phyloP scores from a whole-genome alignment of 768 basidiomycete genomes.

The Tulasnella sp. region DNA sequence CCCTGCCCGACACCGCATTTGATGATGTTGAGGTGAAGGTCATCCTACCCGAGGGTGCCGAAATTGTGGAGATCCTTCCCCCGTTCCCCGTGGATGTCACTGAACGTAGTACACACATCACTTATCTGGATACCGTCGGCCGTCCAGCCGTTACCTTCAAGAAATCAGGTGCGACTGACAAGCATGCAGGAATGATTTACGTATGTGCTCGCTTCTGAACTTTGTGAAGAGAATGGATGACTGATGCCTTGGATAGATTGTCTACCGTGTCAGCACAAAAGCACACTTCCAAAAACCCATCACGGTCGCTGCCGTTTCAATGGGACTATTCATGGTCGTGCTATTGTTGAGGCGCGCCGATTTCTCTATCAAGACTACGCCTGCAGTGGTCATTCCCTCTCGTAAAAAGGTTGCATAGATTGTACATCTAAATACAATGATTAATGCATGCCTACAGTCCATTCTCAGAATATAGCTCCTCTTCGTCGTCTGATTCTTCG shows the following conservation, averaged over 20 bases:
- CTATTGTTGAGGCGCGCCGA: conserved; percentile 40
- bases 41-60: conserved; percentile 89
- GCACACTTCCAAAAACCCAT: conserved; percentile 83
- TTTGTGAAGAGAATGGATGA: conserved; percentile 1
- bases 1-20: conserved; percentile 65
- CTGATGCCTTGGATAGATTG: conserved; percentile 42
- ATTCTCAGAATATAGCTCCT: too few species aligned
- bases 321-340: conserved; percentile 46
- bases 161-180: conserved; percentile 64
- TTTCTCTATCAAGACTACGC: conserved; percentile 37
- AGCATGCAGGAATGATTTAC: conserved; percentile 67
- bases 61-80: conserved; percentile 54
- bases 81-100: conserved; percentile 67
- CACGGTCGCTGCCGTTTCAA: conserved; percentile 57
- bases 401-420: too few species aligned
- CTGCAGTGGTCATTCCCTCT: too few species aligned
- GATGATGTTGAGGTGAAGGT: conserved; percentile 67
- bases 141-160: conserved; percentile 63
- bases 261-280: conserved; percentile 66
- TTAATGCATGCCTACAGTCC: neutral
- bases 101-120: conserved; percentile 51
- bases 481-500: too few species aligned
- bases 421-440: conserved; percentile 6
- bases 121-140: conserved; percentile 86
- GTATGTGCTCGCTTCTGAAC: conserved; percentile 36